Evolutionary conservation across 2,329 filamentous ascomycete species (phyloP), one percentile per base, ranked within the genome.

Genomic region (Ophiocordyceps camponoti-floridani): DNA sequence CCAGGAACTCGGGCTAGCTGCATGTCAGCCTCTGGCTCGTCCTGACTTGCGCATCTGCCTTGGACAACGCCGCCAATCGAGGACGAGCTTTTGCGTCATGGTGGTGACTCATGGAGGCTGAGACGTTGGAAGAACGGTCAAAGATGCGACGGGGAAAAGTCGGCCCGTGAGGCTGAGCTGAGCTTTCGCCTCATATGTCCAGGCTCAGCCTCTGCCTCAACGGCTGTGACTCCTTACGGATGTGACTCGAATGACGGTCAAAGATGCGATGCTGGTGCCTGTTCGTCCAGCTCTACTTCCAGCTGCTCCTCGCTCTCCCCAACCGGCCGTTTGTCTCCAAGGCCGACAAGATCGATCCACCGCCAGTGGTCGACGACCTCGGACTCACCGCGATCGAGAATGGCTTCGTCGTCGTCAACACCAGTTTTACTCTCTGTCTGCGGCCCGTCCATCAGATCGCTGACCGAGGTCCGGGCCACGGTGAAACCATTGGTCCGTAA

Each of bases 311-410:
- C 60, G 8, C 54, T 53, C 10, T 61, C 56, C 18, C 62, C 61
- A 11, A 62, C 55, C 49, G 62, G 54, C 45, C 59, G 47, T 11
- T 51, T 46, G 57, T 54, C 51, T 61, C 62, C 73, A 48, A 74
- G 59, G 8, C 71, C 72, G 3, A 72, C 62, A 18, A 69, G 60
- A 43, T 75, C 67, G 47, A 77, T 66, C 66, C 66, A 72, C 40
- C 58, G 55, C 73, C 73, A 77, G 45, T 62, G 58, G 3, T 65
- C 62, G 8, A 76, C 63, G 1, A 50, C 50, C 1, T 55, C 54
- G 42, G 56, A 59, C 1, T 54, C 62, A 47, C 59, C 62, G 28
- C 61, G 63, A 44, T 69, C 62, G 4, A 77, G 64, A 42, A 77
- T 76, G 44, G 65, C 65, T 50, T 59, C 60, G 50, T 77, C 73